These are phyloP conservation scores for Setaria viridis DNA, from an alignment of 202 grass and related monocot species.

Conservation along the genomic window DNA sequence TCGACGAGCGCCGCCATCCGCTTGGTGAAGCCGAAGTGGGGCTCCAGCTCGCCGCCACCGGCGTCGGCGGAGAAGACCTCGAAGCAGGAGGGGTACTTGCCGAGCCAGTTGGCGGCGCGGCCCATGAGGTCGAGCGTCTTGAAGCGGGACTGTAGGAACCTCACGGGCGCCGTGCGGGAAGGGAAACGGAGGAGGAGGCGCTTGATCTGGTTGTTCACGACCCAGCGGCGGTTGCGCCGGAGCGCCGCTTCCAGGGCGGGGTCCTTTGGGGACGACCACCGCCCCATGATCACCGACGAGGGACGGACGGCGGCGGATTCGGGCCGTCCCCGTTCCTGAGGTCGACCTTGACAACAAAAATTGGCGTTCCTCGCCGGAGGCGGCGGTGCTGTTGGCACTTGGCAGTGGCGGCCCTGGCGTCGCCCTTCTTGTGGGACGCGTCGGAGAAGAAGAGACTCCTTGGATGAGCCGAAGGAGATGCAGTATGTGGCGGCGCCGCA, in stretches of 20 bases:
- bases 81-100: slow-evolving; percentile 90
- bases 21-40: slow-evolving; percentile 79
- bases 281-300: slow-evolving; percentile 45
- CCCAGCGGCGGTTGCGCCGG: slow-evolving; percentile 84
- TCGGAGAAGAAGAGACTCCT: too few relatives aligned
- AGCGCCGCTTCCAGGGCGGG: slow-evolving; percentile 67
- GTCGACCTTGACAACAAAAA: too few relatives aligned
- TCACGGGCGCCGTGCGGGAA: slow-evolving; percentile 63
- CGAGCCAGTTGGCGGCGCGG: slow-evolving; percentile 85
- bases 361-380: too few relatives aligned
- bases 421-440: too few relatives aligned
- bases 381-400: too few relatives aligned
- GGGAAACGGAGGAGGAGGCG: slow-evolving; percentile 80
- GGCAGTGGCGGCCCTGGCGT: too few relatives aligned
- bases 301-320: slow-evolving; percentile 21
- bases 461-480: too few relatives aligned
- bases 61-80: slow-evolving; percentile 47
- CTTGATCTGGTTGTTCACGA: slow-evolving; percentile 97
- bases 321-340: not conserved
- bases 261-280: slow-evolving; percentile 90
- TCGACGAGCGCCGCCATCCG: slow-evolving; percentile 77
- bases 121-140: slow-evolving; percentile 82
- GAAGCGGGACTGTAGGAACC: slow-evolving; percentile 78
- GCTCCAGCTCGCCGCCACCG: slow-evolving; percentile 38
- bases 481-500: too few relatives aligned